Base-by-base conservation (phyloP, 306 rosid species). In the Rosa rugosa region DNA sequence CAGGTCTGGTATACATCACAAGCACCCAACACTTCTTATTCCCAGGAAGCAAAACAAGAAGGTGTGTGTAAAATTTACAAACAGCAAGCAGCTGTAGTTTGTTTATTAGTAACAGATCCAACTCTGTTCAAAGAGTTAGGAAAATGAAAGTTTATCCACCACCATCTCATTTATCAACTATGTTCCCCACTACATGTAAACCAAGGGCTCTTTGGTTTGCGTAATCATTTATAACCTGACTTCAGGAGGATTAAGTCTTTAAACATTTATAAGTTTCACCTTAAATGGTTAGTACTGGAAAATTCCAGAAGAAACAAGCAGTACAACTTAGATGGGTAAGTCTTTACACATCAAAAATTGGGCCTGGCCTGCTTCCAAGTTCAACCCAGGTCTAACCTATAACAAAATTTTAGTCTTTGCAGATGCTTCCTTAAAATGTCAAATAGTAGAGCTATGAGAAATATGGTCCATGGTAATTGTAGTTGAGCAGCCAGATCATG, bases 1-100 rank as follows among this genome's bases (percentile, higher is more conserved):
- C 13, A 51, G 51, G 49, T 41, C 57, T 16, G 34, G 18, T 41
- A 27, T 41, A 36, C 46, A 57, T 45, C 45, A 4, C 34, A 59
- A 77, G 59, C 50, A 54, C 51, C 45, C 12, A 34, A 64, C 11
- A 25, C 46, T 45, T 45, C 47, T 36, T 18, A n/a, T 40, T 63
- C 79, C 16, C 27, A 42, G 47, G 38, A 12, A 56, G 17, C 25
- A 62, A 69, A 80, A 74, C 66, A 74, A 65, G 75, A 74, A 36
- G 44, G 38, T 63, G 67, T 40, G 56, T 51, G 71, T 44, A 67
- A 51, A 25, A 31, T 34, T 49, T 50, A 47, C 46, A 46, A 56
- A 13, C 36, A 49, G 31, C 11, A 38, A 77, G 18, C 25, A 17
- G 31, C 57, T n/a, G 36, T 42, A 16, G 50, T 18, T 47, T 7